Base-by-base conservation (phyloP, 2,329 filamentous ascomycete genomes). In the Coleophoma cylindrospora region DNA sequence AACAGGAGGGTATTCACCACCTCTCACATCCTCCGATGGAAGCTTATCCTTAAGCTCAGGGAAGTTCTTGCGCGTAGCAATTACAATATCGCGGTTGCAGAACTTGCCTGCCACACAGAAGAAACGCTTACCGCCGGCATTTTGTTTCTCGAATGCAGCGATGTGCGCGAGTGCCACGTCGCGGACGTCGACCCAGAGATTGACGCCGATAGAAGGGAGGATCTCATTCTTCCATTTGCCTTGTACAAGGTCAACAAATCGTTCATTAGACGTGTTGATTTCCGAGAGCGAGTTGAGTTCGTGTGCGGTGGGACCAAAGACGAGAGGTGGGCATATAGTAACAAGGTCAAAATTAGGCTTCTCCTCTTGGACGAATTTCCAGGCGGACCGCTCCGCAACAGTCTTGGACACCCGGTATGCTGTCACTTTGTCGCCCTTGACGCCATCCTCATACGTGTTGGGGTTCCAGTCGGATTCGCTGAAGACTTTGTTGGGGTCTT, bases 191-290 rank as follows among this genome's bases (percentile, higher is more conserved):
- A 84, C 79, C 65, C 76, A 86, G 0, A 72, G 76, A 34, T 43
- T 61, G 40, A 58, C 61, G 3, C 10, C 10, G 0, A 80, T 84
- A 0, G 79, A 70, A 0, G 77, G 72, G 9, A 86, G 19, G 19
- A 19, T 19, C 19, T 19, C 72, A 15, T 72, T 70, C 53, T 79
- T 81, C 50, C 76, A 75, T 15, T 49, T 57, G 2, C 86, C 86
- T n/a, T 74, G 75, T n/a, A 84, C 73, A 40, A 87, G 69, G 50
- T 82, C 74, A n/a, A 80, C 73, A 53, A 90, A 76, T 34, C 83
- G 78, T 56, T 81, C 76, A 61, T 89, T 89, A 7, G 84, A 87
- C 1, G 84, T 87, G 68, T 91, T 91, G 54, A 90, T 70, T 2
- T 70, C 69, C 10, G 80, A 76, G 1, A 87, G 71, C 19, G 71